Evolutionary conservation across 2,329 filamentous ascomycete genomes (phyloP), one percentile per base, ranked within the genome.

Genomic region (Apiospora koreana): DNA sequence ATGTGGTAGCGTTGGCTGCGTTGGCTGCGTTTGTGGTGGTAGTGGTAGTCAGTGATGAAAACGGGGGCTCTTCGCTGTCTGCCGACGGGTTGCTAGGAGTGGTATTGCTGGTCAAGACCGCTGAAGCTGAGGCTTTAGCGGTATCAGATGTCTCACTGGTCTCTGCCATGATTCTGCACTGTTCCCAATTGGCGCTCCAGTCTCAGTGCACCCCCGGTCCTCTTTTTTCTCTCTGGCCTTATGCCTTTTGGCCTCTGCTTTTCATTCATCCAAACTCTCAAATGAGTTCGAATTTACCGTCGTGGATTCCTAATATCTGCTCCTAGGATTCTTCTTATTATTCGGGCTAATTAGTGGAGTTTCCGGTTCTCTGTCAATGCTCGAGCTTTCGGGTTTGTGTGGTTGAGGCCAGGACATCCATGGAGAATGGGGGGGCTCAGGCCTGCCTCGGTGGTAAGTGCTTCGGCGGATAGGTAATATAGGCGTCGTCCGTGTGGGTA

Each of bases 131-230:
- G 18, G 64, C 64, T 66, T 31, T 66, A 66, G 64, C 64, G 38
- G 64, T 45, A 25, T 31, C 64, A 66, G 64, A 41, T 66, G 38
- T 42, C 64, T 31, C 64, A 66, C 38, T 41, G 43, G 38, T 25
- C 64, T 62, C 64, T 45, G 64, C 64, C 64, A 66, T 65, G 35
- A 65, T 66, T 66, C 41, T 66, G 54, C 54, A 62, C 54, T 62
- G 54, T 38, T 62, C 54, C 31, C 23, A 38, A 7, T 62, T 38
- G 28, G 21, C 54, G 28, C 28, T 62, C 54, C 50, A 58, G 31
- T 58, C 25, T 43, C 54, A 62, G 28, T 62, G 54, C 54, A 62
- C 54, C 54, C 54, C 54, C 10, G 31, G 54, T 62, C 31, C 31
- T 62, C 28, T 38, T 62, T 58, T 38, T 62, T 62, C 28, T 5